These are phyloP conservation scores for Fomitopsis palustris DNA, from an alignment of 1,284 basidiomycete species.

Conservation along the genomic window DNA sequence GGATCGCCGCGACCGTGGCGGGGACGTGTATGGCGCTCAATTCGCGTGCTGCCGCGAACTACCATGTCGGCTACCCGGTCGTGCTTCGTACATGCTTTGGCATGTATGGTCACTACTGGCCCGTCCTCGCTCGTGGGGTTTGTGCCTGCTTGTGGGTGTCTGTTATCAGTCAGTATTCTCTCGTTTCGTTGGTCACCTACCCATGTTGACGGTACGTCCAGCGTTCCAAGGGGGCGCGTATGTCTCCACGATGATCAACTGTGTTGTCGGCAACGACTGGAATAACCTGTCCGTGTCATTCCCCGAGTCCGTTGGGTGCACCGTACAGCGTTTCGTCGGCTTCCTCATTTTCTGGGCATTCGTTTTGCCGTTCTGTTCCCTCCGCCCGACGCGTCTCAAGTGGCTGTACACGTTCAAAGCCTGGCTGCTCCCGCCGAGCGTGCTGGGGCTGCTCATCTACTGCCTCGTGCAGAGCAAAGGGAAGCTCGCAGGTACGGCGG, in stretches of 20 bases:
- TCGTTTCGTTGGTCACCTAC: neutral
- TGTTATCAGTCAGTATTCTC: constrained; percentile 22
- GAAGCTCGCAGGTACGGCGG: constrained; percentile 15
- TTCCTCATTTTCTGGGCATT: constrained; percentile 37
- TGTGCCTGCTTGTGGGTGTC: constrained; percentile 42
- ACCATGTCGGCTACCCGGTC: constrained; percentile 45
- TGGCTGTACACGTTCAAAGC: constrained; percentile 45
- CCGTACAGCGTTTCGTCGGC: constrained; percentile 23
- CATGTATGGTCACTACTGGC: constrained; percentile 39
- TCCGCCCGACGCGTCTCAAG: constrained; percentile 41
- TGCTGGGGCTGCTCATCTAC: constrained; percentile 41
- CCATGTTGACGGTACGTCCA: constrained; percentile 16
- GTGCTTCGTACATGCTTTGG: constrained; percentile 42
- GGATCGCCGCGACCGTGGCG: constrained; percentile 27
- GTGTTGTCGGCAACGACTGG: constrained; percentile 39
- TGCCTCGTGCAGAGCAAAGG: constrained; percentile 22
- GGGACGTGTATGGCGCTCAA: constrained; percentile 28
- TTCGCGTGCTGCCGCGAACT: constrained; percentile 38
- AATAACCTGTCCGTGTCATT: constrained; percentile 35
- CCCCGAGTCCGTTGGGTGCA: constrained; percentile 36
- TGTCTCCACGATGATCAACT: constrained; percentile 33
- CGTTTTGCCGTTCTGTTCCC: constrained; percentile 40
- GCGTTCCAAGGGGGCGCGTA: constrained; percentile 25
- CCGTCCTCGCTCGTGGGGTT: constrained; percentile 40
- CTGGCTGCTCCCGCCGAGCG: constrained; percentile 35